Evolutionary conservation across 352 stramenopile species (phyloP).

Genomic region (Pythium guiyangense): DNA sequence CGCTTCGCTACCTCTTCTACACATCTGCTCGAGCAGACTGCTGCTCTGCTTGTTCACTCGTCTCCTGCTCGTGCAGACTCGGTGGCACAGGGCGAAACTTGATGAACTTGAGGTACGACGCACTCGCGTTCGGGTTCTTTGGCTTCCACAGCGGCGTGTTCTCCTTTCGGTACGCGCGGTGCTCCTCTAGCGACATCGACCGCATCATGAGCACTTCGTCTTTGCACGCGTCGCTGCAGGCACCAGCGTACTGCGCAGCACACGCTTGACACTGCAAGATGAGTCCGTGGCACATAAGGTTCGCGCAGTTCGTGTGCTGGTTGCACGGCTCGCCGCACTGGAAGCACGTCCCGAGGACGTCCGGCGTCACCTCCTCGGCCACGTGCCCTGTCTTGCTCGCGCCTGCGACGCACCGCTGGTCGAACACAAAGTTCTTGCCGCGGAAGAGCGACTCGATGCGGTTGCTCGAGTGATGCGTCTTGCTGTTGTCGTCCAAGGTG

Average conservation of each 20-base stretch:
- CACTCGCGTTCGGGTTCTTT: constrained; percentile 41
- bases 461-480: no score
- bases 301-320: constrained; percentile 36
- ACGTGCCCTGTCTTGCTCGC: no score
- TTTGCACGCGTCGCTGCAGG: constrained; percentile 40
- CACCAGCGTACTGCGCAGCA: constrained; percentile 17
- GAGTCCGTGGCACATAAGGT: constrained; percentile 43
- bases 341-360: no score
- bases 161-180: constrained; percentile 52
- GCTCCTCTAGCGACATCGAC: constrained; percentile 36
- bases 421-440: no score
- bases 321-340: constrained; percentile 31
- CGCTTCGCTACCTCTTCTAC: no score
- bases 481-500: no score
- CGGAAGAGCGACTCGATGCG: no score
- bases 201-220: constrained; percentile 54
- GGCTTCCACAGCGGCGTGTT: constrained; percentile 49
- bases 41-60: no score
- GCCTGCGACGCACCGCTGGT: no score
- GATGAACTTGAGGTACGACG: constrained; percentile 5
- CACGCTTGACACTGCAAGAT: constrained; percentile 52
- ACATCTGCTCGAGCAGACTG: no score
- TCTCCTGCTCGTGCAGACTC: not conserved
- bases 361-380: constrained; percentile 21
- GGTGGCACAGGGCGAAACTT: constrained; percentile 5